Evolutionary conservation across 768 basidiomycete species (phyloP).

Genomic region (Russula dissimulans): DNA sequence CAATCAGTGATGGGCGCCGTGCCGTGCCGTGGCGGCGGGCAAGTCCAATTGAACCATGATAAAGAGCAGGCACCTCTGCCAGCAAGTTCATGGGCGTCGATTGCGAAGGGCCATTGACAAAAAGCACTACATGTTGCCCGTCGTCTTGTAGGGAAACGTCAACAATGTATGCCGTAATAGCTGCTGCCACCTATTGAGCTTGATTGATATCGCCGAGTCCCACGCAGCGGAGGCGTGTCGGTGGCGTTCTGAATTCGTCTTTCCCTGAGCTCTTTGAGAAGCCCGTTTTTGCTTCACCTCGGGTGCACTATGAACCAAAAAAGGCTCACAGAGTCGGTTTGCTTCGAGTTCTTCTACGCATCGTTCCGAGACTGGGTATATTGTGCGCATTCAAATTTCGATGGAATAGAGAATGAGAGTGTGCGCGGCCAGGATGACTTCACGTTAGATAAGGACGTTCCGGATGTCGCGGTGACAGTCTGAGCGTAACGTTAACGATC

Average conservation of each 20-base stretch:
- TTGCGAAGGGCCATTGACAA: not conserved
- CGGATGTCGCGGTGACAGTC: slow-evolving; percentile 15
- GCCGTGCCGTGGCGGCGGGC: not conserved
- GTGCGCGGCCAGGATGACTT: not conserved
- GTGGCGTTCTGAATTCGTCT: not conserved
- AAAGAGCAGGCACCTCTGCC: no score
- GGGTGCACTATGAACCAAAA: not conserved
- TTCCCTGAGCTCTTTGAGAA: not conserved
- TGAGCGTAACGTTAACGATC: not conserved
- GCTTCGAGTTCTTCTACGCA: not conserved
- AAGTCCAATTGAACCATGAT: not conserved
- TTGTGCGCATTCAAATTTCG: slow-evolving; percentile 1
- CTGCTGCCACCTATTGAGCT: not conserved
- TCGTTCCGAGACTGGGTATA: not conserved
- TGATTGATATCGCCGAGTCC: not conserved
- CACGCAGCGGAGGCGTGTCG: slow-evolving; percentile 1
- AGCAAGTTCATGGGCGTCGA: not conserved
- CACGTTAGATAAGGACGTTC: not conserved
- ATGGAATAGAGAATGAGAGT: slow-evolving; percentile 13
- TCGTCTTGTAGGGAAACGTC: not conserved
- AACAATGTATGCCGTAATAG: not conserved
- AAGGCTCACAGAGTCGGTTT: not conserved
- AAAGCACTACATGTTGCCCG: not conserved
- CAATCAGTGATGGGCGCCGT: not conserved
- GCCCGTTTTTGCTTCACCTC: not conserved